Evolutionary conservation across 495 filamentous ascomycete genomes (phyloP).

Genomic region (Filosporella fistucella): DNA sequence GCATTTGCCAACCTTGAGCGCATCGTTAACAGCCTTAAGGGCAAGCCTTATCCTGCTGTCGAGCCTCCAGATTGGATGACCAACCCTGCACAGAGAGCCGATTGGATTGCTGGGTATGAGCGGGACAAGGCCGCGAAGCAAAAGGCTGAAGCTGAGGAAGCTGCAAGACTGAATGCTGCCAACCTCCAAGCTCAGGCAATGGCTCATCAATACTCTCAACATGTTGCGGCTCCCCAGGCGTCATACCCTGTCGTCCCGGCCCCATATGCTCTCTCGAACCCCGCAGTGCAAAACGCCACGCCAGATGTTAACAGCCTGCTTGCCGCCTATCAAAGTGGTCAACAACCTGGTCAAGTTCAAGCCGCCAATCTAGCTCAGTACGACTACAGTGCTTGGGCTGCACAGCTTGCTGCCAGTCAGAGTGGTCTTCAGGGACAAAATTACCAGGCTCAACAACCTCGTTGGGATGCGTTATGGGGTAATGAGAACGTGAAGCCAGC

Average conservation of each 20-base stretch:
- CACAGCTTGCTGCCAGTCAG: neutral
- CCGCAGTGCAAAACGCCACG: neutral
- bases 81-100: conserved; percentile 18
- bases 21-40: conserved; percentile 22
- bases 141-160: conserved; percentile 9
- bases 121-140: conserved; percentile 24
- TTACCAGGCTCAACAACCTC: neutral
- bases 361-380: neutral
- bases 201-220: conserved; percentile 8
- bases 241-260: conserved; percentile 13
- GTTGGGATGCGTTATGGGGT: conserved; percentile 17
- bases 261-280: neutral
- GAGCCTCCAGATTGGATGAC: conserved; percentile 29
- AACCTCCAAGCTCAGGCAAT: conserved; percentile 2
- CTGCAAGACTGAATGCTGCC: neutral
- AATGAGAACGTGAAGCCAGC: conserved; percentile 4
- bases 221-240: neutral
- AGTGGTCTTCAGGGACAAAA: neutral
- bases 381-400: conserved; percentile 14
- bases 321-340: conserved; percentile 3
- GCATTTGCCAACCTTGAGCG: conserved; percentile 10
- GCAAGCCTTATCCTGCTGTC: conserved; percentile 26
- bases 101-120: conserved; percentile 30
- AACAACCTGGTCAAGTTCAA: neutral
- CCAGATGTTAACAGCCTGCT: conserved; percentile 11